Percentiles rank a stretch among this genome's conserved stretches.
Evolutionary conservation across 495 filamentous ascomycete genomes (phyloP).

Genomic region (Hyaloscypha finlandica): DNA sequence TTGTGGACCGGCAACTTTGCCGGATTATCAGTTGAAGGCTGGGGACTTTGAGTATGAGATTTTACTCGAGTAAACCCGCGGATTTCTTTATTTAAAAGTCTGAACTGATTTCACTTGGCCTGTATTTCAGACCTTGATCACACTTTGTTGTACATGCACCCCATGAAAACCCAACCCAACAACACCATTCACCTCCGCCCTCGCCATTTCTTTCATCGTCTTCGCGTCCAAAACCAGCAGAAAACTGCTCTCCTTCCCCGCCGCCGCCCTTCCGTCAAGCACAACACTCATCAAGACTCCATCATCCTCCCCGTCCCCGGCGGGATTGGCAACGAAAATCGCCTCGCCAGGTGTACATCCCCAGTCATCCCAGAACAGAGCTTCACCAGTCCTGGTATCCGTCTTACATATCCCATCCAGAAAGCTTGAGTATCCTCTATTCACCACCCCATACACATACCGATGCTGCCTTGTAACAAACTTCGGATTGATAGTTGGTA

Average conservation of each 20-base stretch:
- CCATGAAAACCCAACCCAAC: constrained; percentile 77
- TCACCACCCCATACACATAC: constrained; percentile 63
- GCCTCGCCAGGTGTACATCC: constrained; percentile 74
- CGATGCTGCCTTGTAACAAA: constrained; percentile 56
- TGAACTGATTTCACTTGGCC: too few species aligned
- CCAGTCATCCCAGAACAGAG: constrained; percentile 54
- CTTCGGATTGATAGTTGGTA: constrained; percentile 68
- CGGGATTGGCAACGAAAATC: constrained; percentile 62
- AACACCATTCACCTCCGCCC: constrained; percentile 60
- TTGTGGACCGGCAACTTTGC: constrained; percentile 53
- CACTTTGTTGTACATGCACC: too few species aligned
- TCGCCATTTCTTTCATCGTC: constrained; percentile 63
- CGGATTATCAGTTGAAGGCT: constrained; percentile 48
- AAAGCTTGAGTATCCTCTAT: constrained; percentile 59
- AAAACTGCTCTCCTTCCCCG: constrained; percentile 61
- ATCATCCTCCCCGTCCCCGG: constrained; percentile 57
- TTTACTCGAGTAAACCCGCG: constrained; percentile 32
- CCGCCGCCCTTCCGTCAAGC: constrained; percentile 63
- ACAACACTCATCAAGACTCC: constrained; percentile 73
- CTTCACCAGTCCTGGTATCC: constrained; percentile 55
- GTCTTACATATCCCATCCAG: constrained; percentile 70
- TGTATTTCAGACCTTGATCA: too few species aligned
- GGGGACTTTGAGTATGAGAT: constrained; percentile 49
- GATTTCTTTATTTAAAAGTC: too few species aligned
- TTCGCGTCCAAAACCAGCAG: constrained; percentile 68